Percentiles rank a stretch among this genome's conserved stretches.
These are phyloP conservation scores for Paramecium bursaria DNA, from an alignment of 73 alveolate genomes.

Conservation along the genomic window DNA sequence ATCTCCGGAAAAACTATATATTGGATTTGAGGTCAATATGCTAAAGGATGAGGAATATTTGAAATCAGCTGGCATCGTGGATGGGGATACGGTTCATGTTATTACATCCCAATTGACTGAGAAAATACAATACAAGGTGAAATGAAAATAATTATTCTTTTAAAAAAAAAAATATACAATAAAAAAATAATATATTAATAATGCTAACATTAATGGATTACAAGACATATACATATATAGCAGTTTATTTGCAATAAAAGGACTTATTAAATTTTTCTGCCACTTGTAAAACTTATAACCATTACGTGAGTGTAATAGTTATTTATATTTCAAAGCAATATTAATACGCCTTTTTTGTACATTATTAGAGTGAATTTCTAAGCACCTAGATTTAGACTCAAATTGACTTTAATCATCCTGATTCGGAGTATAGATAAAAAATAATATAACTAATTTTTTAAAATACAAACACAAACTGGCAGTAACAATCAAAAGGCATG, in stretches of 20 bases:
- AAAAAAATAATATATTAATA: no score
- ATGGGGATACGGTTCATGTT: constrained; percentile 14
- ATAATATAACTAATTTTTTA: not conserved
- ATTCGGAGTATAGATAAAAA: not conserved
- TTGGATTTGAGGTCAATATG: constrained; percentile 8
- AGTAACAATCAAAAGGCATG: constrained; percentile 5
- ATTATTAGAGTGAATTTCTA: constrained; percentile 33
- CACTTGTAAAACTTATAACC: not conserved
- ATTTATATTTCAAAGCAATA: no score
- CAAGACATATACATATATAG: no score
- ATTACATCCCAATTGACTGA: constrained; percentile 2
- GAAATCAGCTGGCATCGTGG: not conserved
- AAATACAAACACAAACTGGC: not conserved
- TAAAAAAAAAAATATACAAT: no score
- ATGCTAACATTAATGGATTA: no score
- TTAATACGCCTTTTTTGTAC: no score
- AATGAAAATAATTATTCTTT: no score
- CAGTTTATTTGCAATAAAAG: no score
- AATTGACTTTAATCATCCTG: constrained; percentile 34
- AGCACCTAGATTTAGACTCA: not conserved
- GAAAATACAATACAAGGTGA: not conserved
- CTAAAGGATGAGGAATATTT: not conserved
- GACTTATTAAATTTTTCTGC: not conserved
- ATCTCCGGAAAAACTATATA: not conserved
- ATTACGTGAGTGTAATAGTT: not conserved